Conservation (phyloP, 2,329 filamentous ascomycete species). For the Penicillium occitanis region DNA sequence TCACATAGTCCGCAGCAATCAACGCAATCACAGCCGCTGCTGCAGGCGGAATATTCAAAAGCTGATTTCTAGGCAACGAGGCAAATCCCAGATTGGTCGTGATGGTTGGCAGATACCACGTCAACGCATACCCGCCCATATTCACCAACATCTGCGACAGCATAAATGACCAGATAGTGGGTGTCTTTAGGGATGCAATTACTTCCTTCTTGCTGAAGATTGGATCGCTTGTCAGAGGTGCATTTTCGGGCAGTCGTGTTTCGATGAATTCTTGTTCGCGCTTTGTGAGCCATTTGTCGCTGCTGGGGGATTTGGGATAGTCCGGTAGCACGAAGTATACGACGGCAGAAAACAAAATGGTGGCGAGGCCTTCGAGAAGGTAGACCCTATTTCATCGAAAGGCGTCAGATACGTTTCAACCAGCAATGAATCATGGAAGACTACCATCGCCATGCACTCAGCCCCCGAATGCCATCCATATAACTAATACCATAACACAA, state of each 20-base stretch:
- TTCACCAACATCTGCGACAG: slow-evolving; percentile 42
- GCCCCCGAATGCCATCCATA: slow-evolving; percentile 26
- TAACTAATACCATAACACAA: slow-evolving; percentile 30
- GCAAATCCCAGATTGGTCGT: slow-evolving; percentile 47
- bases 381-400: slow-evolving; percentile 33
- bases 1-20: slow-evolving; percentile 33
- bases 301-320: slow-evolving; percentile 45
- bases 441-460: slow-evolving; percentile 29
- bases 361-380: slow-evolving; percentile 46
- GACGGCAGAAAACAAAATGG: slow-evolving; percentile 42
- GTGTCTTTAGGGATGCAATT: slow-evolving; percentile 36
- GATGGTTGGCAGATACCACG: slow-evolving; percentile 46
- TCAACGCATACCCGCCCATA: slow-evolving; percentile 44
- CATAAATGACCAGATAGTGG: slow-evolving; percentile 40
- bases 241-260: slow-evolving; percentile 40
- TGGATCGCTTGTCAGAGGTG: slow-evolving; percentile 40
- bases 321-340: slow-evolving; percentile 47
- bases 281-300: slow-evolving; percentile 38
- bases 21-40: slow-evolving; percentile 43
- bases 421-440: background rate
- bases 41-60: slow-evolving; percentile 50
- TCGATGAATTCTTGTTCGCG: slow-evolving; percentile 46
- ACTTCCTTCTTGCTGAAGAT: slow-evolving; percentile 40
- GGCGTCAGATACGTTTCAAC: background rate
- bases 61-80: slow-evolving; percentile 45